A percentile compares a stretch with the other conserved stretches of the same genome.
These are phyloP conservation scores for Auxenochlorella pyrenoidosa DNA, from an alignment of 139 green algal species.

Conservation along the genomic window DNA sequence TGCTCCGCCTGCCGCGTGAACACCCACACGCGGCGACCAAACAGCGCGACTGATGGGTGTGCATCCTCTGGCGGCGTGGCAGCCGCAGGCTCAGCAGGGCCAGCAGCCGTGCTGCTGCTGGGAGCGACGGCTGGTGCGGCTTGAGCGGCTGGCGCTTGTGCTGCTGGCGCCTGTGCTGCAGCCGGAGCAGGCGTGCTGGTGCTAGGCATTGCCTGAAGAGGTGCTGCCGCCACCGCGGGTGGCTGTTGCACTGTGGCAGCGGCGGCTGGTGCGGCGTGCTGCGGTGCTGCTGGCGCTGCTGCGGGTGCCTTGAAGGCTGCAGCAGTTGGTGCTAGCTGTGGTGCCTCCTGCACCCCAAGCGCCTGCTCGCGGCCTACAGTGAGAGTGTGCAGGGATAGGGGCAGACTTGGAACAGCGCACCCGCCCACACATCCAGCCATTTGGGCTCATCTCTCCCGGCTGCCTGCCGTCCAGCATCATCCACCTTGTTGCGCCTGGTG, in stretches of 20 bases:
- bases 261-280: background rate
- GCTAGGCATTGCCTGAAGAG: background rate
- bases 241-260: background rate
- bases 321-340: background rate
- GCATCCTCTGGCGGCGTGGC: background rate
- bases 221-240: background rate
- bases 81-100: background rate
- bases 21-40: conserved; percentile 39
- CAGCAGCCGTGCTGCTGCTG: background rate
- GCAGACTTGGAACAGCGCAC: background rate
- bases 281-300: background rate
- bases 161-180: background rate
- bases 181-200: background rate
- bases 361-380: conserved; percentile 17
- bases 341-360: conserved; percentile 22
- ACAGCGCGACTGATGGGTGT: conserved; percentile 25
- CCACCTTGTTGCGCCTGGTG: background rate
- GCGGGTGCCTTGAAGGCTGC: background rate
- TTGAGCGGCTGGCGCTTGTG: background rate
- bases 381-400: background rate
- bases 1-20: conserved; percentile 49
- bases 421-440: background rate
- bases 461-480: too few species aligned
- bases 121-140: background rate
- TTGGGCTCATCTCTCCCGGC: too few species aligned